Conservation (phyloP, 345 rosid genomes). For the Punica granatum region DNA sequence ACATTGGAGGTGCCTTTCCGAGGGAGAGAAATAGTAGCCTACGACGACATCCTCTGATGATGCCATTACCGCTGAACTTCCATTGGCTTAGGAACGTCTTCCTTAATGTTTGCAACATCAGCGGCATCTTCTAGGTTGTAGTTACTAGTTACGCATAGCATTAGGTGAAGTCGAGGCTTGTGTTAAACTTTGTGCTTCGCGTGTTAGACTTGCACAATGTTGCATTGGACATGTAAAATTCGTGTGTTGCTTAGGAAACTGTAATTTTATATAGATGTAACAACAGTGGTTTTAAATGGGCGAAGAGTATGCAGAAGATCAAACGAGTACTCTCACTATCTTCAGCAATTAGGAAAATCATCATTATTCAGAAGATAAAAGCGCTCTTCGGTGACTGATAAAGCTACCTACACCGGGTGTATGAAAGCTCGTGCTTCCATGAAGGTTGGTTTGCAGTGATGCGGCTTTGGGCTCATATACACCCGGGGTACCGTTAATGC, state of each 20-base stretch:
- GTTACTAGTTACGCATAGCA: neutral
- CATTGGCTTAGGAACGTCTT: neutral
- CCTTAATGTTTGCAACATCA: neutral
- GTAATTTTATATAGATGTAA: neutral
- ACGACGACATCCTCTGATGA: conserved; percentile 61
- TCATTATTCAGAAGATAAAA: too few species aligned
- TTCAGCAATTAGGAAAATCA: too few species aligned
- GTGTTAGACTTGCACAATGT: neutral
- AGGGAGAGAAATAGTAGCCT: conserved; percentile 64
- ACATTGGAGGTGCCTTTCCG: conserved; percentile 30
- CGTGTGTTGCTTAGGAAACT: neutral
- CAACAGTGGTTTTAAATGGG: neutral
- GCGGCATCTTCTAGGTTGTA: neutral
- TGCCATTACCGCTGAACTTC: neutral
- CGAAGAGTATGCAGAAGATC: too few species aligned
- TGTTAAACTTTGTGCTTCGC: neutral
- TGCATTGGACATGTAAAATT: neutral
- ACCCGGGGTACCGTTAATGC: too few species aligned
- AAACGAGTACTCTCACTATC: too few species aligned
- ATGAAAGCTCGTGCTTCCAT: too few species aligned
- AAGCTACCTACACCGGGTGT: too few species aligned
- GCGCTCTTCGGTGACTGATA: too few species aligned
- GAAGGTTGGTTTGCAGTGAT: too few species aligned
- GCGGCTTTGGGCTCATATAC: too few species aligned
- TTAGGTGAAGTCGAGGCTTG: neutral